Evolutionary conservation across 352 stramenopile genomes (phyloP), one percentile per base, ranked within the genome.

Genomic region (Aphanomyces stellatus): DNA sequence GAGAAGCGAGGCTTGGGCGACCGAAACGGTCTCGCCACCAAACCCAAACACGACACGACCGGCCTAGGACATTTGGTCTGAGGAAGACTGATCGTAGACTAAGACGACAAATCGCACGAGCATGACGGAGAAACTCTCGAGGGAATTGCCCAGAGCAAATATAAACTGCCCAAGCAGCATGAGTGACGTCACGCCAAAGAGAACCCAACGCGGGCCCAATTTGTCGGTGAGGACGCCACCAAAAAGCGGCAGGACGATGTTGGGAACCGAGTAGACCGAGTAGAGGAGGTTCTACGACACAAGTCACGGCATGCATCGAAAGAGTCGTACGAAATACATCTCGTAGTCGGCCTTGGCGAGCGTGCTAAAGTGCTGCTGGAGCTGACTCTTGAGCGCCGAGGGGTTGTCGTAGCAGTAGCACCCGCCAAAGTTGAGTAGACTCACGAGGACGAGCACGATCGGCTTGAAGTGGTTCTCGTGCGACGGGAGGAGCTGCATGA

Each of bases 221-320:
- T 59, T 55, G 51, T 88, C 78, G 17, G 85, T 70, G 17, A 88
- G 60, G 28, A 73, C 69, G 19, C 82, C 82, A 4, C 82, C 82
- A 27, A 90, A 76, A 19, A 91, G 80, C 13, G 82, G 82, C 17
- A 90, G 49, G 25, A 91, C 53, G 15, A 85, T 76, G 68, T 88
- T 88, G n/a, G 80, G 80, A n/a, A 84, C 57, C 19, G 70, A 79
- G 65, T 88, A 88, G 25, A 85, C 67, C 25, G 77, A 87, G 71
- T 90, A 90, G 25, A 90, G 72, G 24, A 88, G 67, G 60, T 82
- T 84, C 64, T 81, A 88, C 4, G 76, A 27, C 27, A 43, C 13
- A 28, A 53, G 17, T 22, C 19, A 53, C 13, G 46, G 46, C 4
- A 57, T 15, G 1, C 15, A 53, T 33, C 27, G 30, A 53, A 65